A percentile compares a stretch with the other conserved stretches of the same genome.
Conservation (phyloP, 2,329 filamentous ascomycete genomes). For the Colletotrichum magnum region DNA sequence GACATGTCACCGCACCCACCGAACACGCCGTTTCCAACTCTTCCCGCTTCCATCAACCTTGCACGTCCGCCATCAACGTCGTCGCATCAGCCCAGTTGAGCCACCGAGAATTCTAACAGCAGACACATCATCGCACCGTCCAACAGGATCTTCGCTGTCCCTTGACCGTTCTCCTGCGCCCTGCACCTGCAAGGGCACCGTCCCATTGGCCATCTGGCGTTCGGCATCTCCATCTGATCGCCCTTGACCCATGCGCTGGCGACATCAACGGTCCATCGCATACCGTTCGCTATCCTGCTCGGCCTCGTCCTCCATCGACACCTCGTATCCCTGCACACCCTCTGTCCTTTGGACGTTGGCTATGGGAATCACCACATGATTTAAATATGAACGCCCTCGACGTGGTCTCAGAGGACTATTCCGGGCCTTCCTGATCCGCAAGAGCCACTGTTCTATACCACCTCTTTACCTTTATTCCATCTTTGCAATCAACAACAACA, state of each 20-base stretch:
- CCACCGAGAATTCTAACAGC: conserved; percentile 19
- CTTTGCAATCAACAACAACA: conserved; percentile 23
- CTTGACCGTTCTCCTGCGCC: background rate
- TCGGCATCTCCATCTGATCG: conserved; percentile 36
- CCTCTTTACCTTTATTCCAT: conserved; percentile 17
- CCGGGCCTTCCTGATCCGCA: conserved; percentile 20
- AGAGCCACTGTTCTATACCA: conserved; percentile 8
- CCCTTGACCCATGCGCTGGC: background rate
- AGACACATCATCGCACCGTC: conserved; percentile 27
- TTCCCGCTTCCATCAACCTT: conserved; percentile 31
- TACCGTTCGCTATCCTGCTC: background rate
- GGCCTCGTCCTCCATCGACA: background rate
- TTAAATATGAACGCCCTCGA: conserved; percentile 32
- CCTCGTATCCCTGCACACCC: conserved; percentile 11
- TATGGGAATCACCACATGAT: background rate
- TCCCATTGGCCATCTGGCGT: conserved; percentile 11
- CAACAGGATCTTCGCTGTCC: background rate
- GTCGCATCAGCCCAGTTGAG: conserved; percentile 23
- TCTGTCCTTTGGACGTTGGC: background rate
- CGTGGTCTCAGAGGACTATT: background rate
- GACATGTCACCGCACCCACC: conserved; percentile 39
- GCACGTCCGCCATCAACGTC: background rate
- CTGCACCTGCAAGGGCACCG: background rate
- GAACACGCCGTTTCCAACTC: conserved; percentile 13
- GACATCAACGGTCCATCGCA: background rate